A percentile compares a stretch with the other conserved stretches of the same genome.
Evolutionary conservation across 192 early-diverging fungal species (phyloP).

Genomic region (Coemansia sp.): DNA sequence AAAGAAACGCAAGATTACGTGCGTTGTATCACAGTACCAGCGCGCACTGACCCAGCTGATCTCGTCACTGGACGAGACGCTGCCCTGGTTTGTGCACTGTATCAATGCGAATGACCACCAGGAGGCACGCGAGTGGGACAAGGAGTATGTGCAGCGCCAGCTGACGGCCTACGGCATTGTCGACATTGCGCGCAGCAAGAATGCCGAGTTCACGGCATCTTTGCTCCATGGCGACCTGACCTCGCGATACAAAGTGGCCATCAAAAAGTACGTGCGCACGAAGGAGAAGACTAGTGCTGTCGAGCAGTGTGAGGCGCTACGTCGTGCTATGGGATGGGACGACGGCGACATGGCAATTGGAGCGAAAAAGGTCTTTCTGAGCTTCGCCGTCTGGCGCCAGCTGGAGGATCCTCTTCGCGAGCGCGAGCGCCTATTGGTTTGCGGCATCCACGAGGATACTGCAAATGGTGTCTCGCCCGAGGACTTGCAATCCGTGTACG

Average conservation of each 20-base stretch:
- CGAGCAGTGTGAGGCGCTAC: conserved; percentile 51
- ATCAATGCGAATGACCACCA: conserved; percentile 67
- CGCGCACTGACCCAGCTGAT: conserved; percentile 67
- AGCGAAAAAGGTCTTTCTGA: conserved; percentile 66
- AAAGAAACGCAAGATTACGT: conserved; percentile 58
- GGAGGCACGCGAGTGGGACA: conserved; percentile 62
- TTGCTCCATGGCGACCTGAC: conserved; percentile 78
- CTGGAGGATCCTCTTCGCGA: conserved; percentile 81
- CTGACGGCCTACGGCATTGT: conserved; percentile 67
- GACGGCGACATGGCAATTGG: conserved; percentile 61
- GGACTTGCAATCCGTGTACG: conserved; percentile 53
- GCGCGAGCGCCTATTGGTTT: conserved; percentile 59
- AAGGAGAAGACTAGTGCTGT: conserved; percentile 47
- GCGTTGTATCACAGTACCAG: conserved; percentile 66
- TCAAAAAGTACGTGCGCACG: conserved; percentile 56
- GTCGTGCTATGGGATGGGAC: conserved; percentile 63
- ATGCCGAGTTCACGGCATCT: conserved; percentile 70
- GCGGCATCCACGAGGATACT: conserved; percentile 40
- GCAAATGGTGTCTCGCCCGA: conserved; percentile 23
- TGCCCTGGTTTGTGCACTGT: conserved; percentile 80
- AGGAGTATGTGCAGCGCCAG: conserved; percentile 68
- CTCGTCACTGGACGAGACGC: conserved; percentile 70
- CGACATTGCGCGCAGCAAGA: conserved; percentile 64
- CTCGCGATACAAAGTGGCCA: conserved; percentile 64
- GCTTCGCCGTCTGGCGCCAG: conserved; percentile 75